Conservation (phyloP, 768 basidiomycete genomes). For the Kwoniella pini region DNA sequence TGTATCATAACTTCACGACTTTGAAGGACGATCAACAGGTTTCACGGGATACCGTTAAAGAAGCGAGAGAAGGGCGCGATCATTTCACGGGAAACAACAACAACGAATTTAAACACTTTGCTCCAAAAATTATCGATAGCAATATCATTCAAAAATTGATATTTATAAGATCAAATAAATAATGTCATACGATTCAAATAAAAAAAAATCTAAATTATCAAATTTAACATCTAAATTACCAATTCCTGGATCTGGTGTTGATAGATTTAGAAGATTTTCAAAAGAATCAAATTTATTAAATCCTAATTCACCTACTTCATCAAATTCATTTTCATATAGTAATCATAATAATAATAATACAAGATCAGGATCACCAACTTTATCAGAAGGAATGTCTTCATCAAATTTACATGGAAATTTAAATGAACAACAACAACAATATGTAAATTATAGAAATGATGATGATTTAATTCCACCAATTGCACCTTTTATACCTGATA, state of each 20-base stretch:
- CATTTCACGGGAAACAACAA: too few species aligned
- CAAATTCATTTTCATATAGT: background rate
- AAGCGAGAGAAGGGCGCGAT: too few species aligned
- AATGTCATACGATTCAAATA: conserved; percentile 6
- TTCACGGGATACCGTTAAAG: too few species aligned
- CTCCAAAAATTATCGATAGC: too few species aligned
- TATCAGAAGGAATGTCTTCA: conserved; percentile 11
- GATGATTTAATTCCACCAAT: conserved; percentile 22
- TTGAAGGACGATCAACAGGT: too few species aligned
- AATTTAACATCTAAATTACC: conserved; percentile 15
- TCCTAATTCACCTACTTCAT: conserved; percentile 1
- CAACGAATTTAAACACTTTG: too few species aligned
- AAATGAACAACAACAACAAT: background rate
- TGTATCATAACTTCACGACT: too few species aligned
- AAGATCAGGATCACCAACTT: conserved; percentile 3
- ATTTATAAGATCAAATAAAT: too few species aligned
- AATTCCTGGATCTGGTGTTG: conserved; percentile 1
- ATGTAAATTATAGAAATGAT: conserved; percentile 16
- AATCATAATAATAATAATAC: background rate
- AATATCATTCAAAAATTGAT: too few species aligned
- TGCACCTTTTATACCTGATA: conserved; percentile 14
- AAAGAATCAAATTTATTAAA: background rate
- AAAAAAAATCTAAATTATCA: conserved; percentile 1
- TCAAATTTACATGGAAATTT: conserved; percentile 10
- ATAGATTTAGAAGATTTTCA: background rate